These are phyloP conservation scores for Catenaria anguillulae DNA, from an alignment of 371 early-diverging fungal genomes.

Conservation along the genomic window DNA sequence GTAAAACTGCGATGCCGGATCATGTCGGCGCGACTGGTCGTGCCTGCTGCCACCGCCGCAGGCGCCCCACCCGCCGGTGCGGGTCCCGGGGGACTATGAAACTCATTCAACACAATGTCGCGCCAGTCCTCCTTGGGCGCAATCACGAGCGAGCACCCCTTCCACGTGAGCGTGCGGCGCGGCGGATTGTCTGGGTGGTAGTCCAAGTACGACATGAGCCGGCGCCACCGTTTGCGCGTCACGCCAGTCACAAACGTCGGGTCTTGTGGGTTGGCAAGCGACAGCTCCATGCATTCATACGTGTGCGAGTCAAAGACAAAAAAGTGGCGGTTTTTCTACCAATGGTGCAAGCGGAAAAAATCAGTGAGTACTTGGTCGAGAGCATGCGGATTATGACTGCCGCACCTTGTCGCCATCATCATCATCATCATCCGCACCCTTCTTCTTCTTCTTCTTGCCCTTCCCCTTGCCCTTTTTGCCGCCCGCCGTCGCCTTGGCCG, in stretches of 20 bases:
- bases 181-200: background rate
- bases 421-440: too few relatives aligned
- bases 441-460: too few relatives aligned
- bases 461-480: too few relatives aligned
- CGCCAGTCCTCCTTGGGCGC: background rate
- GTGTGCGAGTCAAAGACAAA: background rate
- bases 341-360: too few relatives aligned
- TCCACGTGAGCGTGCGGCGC: background rate
- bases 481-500: too few relatives aligned
- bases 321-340: background rate
- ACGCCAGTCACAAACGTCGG: background rate
- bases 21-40: background rate
- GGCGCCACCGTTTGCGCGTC: constrained; percentile 2
- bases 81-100: background rate
- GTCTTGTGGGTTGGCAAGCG: background rate
- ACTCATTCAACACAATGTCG: background rate
- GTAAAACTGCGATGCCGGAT: background rate
- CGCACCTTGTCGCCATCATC: too few relatives aligned
- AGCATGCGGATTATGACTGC: too few relatives aligned
- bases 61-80: background rate
- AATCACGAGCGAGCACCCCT: background rate
- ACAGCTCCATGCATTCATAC: background rate
- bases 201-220: background rate
- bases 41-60: too few relatives aligned
- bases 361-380: too few relatives aligned